Conservation (phyloP, 192 early-diverging fungal species). For the Cladochytrium replicatum region DNA sequence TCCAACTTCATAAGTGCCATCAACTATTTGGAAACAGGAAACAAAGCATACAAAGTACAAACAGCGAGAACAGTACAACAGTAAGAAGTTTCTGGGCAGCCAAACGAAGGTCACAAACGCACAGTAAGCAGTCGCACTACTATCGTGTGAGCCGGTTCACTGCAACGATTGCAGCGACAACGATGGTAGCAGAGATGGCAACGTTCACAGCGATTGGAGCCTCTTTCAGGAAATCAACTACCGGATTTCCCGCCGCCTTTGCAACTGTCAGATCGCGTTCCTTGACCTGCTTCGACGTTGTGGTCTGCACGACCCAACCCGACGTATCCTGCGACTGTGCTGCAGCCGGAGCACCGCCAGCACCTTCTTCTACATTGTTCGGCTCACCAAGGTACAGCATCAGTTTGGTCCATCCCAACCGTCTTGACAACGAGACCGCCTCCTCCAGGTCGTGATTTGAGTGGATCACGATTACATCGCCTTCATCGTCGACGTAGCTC, state of each 20-base stretch:
- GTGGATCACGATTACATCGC: conserved; percentile 72
- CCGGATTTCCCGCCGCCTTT: background rate
- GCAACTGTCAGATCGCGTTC: background rate
- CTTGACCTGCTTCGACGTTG: conserved; percentile 1
- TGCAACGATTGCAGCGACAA: conserved; percentile 27
- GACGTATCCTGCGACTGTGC: too few species aligned
- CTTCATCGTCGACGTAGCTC: conserved; percentile 82
- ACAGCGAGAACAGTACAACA: too few species aligned
- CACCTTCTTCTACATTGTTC: background rate
- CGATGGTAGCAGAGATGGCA: conserved; percentile 35
- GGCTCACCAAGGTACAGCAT: conserved; percentile 43
- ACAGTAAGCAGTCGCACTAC: too few species aligned
- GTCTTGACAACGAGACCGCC: conserved; percentile 69
- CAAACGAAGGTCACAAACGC: too few species aligned
- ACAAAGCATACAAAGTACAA: too few species aligned
- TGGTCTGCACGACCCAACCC: too few species aligned
- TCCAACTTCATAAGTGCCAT: too few species aligned
- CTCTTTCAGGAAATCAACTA: conserved; percentile 28
- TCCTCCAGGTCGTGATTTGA: conserved; percentile 70
- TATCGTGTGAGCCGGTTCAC: conserved; percentile 20
- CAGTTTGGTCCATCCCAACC: conserved; percentile 66
- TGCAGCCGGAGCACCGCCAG: too few species aligned
- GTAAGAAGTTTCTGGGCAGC: too few species aligned
- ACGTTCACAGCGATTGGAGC: conserved; percentile 45
- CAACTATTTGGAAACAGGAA: too few species aligned